These are phyloP conservation scores for Nannizziopsis barbatae DNA, from an alignment of 2,329 filamentous ascomycete species.

Conservation along the genomic window DNA sequence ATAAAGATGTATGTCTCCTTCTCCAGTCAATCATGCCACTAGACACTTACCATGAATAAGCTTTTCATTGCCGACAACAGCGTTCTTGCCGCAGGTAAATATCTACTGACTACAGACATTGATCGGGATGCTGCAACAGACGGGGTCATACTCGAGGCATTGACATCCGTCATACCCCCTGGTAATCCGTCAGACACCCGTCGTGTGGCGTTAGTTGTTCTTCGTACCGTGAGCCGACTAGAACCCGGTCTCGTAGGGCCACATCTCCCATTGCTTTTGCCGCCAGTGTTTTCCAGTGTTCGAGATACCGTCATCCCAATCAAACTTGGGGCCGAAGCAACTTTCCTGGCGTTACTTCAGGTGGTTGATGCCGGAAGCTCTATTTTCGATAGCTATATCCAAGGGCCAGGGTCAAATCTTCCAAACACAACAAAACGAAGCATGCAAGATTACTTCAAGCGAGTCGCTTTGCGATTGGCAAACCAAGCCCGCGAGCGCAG, in stretches of 20 bases:
- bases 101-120: constrained; percentile 54
- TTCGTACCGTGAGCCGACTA: constrained; percentile 71
- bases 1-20: constrained; percentile 55
- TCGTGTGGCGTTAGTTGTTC: constrained; percentile 71
- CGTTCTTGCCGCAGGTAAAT: constrained; percentile 83
- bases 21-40: not conserved
- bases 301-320: constrained; percentile 87
- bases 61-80: constrained; percentile 79
- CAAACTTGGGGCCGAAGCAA: constrained; percentile 87
- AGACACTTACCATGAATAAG: constrained; percentile 33
- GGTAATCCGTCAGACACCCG: constrained; percentile 72
- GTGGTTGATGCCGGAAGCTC: constrained; percentile 77
- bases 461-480: constrained; percentile 75
- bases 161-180: constrained; percentile 64
- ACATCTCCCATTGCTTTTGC: constrained; percentile 67
- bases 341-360: constrained; percentile 80
- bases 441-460: constrained; percentile 96
- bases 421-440: constrained; percentile 66
- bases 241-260: constrained; percentile 71
- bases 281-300: constrained; percentile 77
- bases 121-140: constrained; percentile 59
- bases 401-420: constrained; percentile 54
- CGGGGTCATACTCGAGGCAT: constrained; percentile 67
- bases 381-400: constrained; percentile 86
- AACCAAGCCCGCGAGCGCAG: constrained; percentile 76